These are phyloP conservation scores for Hirsutella thompsonii DNA, from an alignment of 2,329 filamentous ascomycete species.

Conservation along the genomic window DNA sequence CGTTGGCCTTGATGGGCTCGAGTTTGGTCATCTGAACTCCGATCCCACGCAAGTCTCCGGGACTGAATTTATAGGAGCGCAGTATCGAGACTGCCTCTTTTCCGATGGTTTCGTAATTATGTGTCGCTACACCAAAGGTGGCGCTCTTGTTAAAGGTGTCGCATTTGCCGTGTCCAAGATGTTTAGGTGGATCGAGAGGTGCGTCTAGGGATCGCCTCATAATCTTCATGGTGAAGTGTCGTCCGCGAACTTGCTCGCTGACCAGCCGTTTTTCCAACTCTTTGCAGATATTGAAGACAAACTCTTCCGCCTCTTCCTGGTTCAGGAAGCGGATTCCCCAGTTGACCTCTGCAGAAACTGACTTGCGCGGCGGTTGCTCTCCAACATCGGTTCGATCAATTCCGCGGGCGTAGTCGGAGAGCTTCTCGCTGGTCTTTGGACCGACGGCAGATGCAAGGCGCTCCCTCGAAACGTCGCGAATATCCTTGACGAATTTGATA, in stretches of 20 bases:
- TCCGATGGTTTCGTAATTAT: constrained; percentile 55
- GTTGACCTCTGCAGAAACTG: constrained; percentile 92
- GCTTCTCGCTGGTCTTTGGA: constrained; percentile 81
- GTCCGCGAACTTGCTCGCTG: constrained; percentile 76
- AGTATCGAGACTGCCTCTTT: constrained; percentile 80
- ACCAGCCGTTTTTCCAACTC: constrained; percentile 72
- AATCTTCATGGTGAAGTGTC: constrained; percentile 83
- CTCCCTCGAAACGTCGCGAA: constrained; percentile 66
- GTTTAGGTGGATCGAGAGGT: constrained; percentile 81
- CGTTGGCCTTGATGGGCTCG: constrained; percentile 56
- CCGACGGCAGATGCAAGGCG: constrained; percentile 61
- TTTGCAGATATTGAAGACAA: constrained; percentile 70
- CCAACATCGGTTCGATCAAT: constrained; percentile 81
- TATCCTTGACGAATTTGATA: constrained; percentile 69
- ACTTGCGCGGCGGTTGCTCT: constrained; percentile 75
- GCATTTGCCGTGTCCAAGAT: constrained; percentile 89
- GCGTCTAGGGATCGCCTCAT: constrained; percentile 82
- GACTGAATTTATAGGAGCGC: constrained; percentile 68
- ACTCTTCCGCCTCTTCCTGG: constrained; percentile 87
- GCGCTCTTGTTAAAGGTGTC: constrained; percentile 87
- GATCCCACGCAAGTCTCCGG: constrained; percentile 84
- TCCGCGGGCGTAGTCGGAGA: constrained; percentile 82
- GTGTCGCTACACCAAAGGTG: constrained; percentile 71
- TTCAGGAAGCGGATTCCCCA: constrained; percentile 95
- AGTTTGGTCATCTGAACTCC: constrained; percentile 91